phyloP scores from a whole-genome alignment of 495 filamentous ascomycete species.

The Elasticomyces elasticus region DNA sequence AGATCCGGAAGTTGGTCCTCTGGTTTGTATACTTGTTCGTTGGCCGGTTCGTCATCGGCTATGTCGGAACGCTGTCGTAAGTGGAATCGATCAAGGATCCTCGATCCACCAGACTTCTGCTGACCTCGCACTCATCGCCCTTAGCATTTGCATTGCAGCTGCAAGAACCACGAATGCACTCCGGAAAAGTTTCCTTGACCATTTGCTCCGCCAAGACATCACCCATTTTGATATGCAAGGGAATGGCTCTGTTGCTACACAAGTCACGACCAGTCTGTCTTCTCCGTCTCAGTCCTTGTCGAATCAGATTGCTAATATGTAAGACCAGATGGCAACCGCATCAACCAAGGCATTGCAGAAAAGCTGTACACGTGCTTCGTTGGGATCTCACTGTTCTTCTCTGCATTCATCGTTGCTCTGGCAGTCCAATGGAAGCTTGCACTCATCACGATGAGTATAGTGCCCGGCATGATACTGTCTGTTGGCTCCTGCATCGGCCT shows the following conservation, averaged over 20 bases:
- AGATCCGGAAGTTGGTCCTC: slow-evolving; percentile 11
- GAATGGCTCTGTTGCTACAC: slow-evolving; percentile 17
- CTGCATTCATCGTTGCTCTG: slow-evolving; percentile 20
- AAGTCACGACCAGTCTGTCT: slow-evolving; percentile 17
- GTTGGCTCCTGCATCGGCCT: slow-evolving; percentile 1
- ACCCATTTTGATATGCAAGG: slow-evolving; percentile 10
- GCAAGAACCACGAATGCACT: slow-evolving; percentile 11
- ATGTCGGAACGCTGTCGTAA: no score
- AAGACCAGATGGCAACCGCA: slow-evolving; percentile 11
- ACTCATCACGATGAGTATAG: slow-evolving; percentile 18
- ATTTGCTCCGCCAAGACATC: slow-evolving; percentile 13
- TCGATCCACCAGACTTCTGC: no score
- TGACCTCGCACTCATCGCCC: no score
- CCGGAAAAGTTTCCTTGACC: slow-evolving; percentile 8
- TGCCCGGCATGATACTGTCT: slow-evolving; percentile 11
- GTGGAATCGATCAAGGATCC: no score
- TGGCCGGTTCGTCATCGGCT: slow-evolving; percentile 17
- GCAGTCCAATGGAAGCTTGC: slow-evolving; percentile 23
- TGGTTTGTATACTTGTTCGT: slow-evolving; percentile 27
- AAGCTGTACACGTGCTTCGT: slow-evolving; percentile 14
- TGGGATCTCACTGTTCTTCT: slow-evolving; percentile 20
- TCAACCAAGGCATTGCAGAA: slow-evolving; percentile 22
- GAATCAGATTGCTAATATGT: not conserved
- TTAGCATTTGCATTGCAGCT: slow-evolving; percentile 16
- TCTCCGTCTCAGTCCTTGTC: no score